phyloP scores from a whole-genome alignment of 2,329 filamentous ascomycete genomes.

The Fusarium lateritium region DNA sequence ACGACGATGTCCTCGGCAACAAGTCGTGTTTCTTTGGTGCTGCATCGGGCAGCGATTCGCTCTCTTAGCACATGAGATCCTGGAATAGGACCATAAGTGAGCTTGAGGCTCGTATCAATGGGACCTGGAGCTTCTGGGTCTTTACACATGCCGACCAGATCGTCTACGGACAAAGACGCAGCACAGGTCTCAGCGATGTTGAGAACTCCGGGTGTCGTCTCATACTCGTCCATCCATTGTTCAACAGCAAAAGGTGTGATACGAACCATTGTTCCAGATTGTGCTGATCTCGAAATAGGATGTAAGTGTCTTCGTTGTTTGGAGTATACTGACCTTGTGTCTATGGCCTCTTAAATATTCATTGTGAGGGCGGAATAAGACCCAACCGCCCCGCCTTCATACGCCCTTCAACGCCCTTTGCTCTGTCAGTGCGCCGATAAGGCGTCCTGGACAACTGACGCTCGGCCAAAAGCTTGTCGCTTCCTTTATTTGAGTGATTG shows the following conservation, averaged over 20 bases:
- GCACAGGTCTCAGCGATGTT: constrained; percentile 88
- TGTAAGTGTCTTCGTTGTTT: not conserved
- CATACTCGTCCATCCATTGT: constrained; percentile 76
- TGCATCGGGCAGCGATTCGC: constrained; percentile 77
- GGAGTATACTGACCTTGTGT: not conserved
- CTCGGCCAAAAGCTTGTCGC: not conserved
- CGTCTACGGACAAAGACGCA: constrained; percentile 79
- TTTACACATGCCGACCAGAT: constrained; percentile 72
- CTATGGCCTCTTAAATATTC: constrained; percentile 5
- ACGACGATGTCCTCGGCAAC: constrained; percentile 77
- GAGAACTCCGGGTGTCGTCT: constrained; percentile 68
- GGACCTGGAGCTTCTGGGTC: constrained; percentile 62
- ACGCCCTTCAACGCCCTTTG: constrained; percentile 9
- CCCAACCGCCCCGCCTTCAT: not conserved
- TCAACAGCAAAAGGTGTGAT: constrained; percentile 79
- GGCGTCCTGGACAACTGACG: not conserved
- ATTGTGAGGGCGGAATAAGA: not conserved
- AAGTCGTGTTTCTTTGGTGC: constrained; percentile 65
- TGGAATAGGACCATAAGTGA: constrained; percentile 82
- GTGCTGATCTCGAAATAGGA: not conserved
- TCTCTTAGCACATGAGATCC: constrained; percentile 75
- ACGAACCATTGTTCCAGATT: constrained; percentile 63
- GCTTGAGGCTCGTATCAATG: constrained; percentile 66
- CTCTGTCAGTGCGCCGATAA: not conserved
- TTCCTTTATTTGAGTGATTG: not conserved